phyloP scores from a whole-genome alignment of 1,139 yeast species.

The Yamadazyma spencermartinsiae region DNA sequence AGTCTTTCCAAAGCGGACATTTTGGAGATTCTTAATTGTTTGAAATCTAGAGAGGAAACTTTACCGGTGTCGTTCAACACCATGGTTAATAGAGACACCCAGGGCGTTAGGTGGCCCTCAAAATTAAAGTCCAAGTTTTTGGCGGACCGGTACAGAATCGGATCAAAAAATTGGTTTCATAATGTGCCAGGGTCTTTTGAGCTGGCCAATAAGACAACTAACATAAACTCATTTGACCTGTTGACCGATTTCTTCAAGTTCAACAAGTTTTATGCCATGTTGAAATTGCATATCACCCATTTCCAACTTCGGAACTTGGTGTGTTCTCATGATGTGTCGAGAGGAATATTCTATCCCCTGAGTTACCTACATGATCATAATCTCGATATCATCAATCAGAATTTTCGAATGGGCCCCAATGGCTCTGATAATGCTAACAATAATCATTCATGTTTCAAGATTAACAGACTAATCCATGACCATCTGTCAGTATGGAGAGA shows the following conservation, averaged over 20 bases:
- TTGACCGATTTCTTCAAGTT: conserved; percentile 40
- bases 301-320: conserved; percentile 58
- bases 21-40: conserved; percentile 33
- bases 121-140: conserved; percentile 33
- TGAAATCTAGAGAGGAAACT: conserved; percentile 36
- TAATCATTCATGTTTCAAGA: conserved; percentile 35
- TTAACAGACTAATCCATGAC: conserved; percentile 32
- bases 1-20: conserved; percentile 38
- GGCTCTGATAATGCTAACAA: conserved; percentile 22
- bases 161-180: conserved; percentile 39
- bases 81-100: conserved; percentile 23
- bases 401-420: neutral
- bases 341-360: conserved; percentile 45
- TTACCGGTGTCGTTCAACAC: conserved; percentile 30
- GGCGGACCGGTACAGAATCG: conserved; percentile 36
- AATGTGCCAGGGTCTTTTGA: conserved; percentile 38
- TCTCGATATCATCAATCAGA: conserved; percentile 21
- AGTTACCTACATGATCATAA: conserved; percentile 37
- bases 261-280: conserved; percentile 41
- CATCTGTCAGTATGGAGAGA: conserved; percentile 19
- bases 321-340: conserved; percentile 36
- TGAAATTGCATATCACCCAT: conserved; percentile 54
- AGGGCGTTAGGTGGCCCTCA: conserved; percentile 41
- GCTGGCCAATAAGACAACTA: conserved; percentile 30
- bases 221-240: conserved; percentile 20